Conservation (phyloP, 2,329 filamentous ascomycete genomes). For the Remersonia thermophila region DNA sequence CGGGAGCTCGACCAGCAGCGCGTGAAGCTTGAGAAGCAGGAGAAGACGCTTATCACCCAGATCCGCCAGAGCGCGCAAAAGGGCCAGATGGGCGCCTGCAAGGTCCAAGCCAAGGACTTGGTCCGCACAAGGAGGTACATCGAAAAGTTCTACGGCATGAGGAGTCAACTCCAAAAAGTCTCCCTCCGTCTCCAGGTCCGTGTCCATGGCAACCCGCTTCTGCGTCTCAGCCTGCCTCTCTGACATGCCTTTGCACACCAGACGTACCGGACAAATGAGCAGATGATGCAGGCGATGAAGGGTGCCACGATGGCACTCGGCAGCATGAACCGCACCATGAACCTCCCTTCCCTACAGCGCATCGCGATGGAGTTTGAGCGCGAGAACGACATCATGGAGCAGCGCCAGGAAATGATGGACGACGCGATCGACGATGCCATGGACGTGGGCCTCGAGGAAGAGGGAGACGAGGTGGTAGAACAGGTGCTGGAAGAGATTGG, state of each 20-base stretch:
- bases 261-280: constrained; percentile 96
- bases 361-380: constrained; percentile 99
- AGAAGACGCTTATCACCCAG: constrained; percentile 90
- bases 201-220: neutral
- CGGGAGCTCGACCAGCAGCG: constrained; percentile 90
- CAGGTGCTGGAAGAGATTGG: constrained; percentile 96
- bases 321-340: constrained; percentile 97
- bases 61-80: constrained; percentile 99
- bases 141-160: constrained; percentile 97
- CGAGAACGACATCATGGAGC: constrained; percentile 99
- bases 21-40: constrained; percentile 93
- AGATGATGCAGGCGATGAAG: constrained; percentile 99
- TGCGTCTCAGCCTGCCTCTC: neutral
- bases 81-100: constrained; percentile 94
- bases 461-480: constrained; percentile 92
- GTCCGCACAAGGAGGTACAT: constrained; percentile 88
- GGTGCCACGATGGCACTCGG: constrained; percentile 84
- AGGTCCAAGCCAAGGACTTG: constrained; percentile 95
- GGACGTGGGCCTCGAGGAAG: constrained; percentile 79
- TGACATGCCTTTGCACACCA: constrained; percentile 24
- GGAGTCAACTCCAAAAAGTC: constrained; percentile 92
- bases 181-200: constrained; percentile 81
- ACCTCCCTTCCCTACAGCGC: constrained; percentile 82
- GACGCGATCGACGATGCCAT: constrained; percentile 96
- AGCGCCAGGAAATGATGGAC: constrained; percentile 99